Conservation (phyloP, 2,329 filamentous ascomycete species). For the Apiospora malaysiana region DNA sequence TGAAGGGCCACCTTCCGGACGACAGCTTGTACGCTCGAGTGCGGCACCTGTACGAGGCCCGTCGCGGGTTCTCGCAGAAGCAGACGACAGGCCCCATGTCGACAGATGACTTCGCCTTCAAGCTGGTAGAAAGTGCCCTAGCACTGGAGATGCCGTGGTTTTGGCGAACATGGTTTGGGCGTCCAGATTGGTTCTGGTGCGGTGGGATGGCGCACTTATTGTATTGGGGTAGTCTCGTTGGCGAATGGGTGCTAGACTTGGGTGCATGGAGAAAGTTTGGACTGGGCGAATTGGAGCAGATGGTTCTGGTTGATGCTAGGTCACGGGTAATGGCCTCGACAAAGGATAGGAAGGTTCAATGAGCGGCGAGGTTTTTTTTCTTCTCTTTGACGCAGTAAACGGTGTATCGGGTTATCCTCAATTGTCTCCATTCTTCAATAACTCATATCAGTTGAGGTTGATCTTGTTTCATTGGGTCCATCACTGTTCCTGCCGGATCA, state of each 20-base stretch:
- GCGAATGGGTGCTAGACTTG: constrained; percentile 42
- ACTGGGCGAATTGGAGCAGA: constrained; percentile 29
- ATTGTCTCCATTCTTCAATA: too few relatives aligned
- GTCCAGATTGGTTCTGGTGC: constrained; percentile 45
- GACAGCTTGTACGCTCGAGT: constrained; percentile 53
- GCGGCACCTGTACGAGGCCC: constrained; percentile 47
- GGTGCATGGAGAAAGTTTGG: constrained; percentile 36
- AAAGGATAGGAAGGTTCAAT: neutral
- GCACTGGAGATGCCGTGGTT: constrained; percentile 45
- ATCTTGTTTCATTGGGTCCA: too few relatives aligned
- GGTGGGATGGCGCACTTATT: constrained; percentile 36
- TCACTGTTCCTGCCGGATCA: too few relatives aligned
- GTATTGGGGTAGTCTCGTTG: constrained; percentile 30
- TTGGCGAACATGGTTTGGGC: constrained; percentile 37
- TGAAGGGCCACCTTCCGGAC: constrained; percentile 45
- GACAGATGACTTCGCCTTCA: constrained; percentile 49
- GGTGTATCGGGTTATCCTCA: too few relatives aligned
- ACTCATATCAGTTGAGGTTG: too few relatives aligned
- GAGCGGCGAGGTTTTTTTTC: neutral
- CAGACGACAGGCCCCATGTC: constrained; percentile 45
- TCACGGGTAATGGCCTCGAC: neutral
- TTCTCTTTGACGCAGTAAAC: too few relatives aligned
- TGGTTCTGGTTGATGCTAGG: neutral
- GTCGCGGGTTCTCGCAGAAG: constrained; percentile 52
- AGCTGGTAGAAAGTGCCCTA: constrained; percentile 50